phyloP scores from a whole-genome alignment of 345 rosid species.

The Geranium brycei region DNA sequence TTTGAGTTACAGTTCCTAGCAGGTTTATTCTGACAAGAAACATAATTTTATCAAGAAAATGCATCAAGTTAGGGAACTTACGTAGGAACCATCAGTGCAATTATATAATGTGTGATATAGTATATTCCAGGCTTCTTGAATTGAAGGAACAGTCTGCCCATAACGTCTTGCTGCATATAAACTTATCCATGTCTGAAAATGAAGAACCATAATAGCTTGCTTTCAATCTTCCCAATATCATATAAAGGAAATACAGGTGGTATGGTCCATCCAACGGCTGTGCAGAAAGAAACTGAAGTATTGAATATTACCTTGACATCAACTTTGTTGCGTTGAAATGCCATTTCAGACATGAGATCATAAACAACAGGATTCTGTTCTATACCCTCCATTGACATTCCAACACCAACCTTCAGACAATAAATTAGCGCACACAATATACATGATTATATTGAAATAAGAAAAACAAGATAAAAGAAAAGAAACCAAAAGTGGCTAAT shows the following conservation, averaged over 20 bases:
- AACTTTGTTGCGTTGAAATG: slow-evolving; percentile 44
- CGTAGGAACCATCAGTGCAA: slow-evolving; percentile 56
- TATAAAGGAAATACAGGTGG: not conserved
- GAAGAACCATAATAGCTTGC: slow-evolving; percentile 2
- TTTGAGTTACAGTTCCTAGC: no score
- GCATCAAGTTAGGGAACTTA: slow-evolving; percentile 21
- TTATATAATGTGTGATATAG: slow-evolving; percentile 52
- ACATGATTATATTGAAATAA: not conserved
- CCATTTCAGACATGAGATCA: slow-evolving; percentile 74
- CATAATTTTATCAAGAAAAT: no score
- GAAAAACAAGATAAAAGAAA: not conserved
- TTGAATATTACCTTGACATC: slow-evolving; percentile 40
- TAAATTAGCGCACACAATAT: slow-evolving; percentile 4
- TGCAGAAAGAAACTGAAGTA: no score
- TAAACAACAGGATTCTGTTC: slow-evolving; percentile 68
- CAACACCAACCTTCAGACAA: slow-evolving; percentile 51
- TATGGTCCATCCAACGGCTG: no score
- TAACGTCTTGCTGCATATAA: slow-evolving; percentile 43
- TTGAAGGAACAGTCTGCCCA: slow-evolving; percentile 29
- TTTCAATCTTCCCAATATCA: not conserved
- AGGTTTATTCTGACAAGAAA: no score
- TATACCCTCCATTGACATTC: slow-evolving; percentile 78
- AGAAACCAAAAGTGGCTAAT: not conserved
- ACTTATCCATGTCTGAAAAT: slow-evolving; percentile 45
- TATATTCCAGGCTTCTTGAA: slow-evolving; percentile 45